These are phyloP conservation scores for Dactylellina cionopaga DNA, from an alignment of 2,329 filamentous ascomycete species.

Conservation along the genomic window DNA sequence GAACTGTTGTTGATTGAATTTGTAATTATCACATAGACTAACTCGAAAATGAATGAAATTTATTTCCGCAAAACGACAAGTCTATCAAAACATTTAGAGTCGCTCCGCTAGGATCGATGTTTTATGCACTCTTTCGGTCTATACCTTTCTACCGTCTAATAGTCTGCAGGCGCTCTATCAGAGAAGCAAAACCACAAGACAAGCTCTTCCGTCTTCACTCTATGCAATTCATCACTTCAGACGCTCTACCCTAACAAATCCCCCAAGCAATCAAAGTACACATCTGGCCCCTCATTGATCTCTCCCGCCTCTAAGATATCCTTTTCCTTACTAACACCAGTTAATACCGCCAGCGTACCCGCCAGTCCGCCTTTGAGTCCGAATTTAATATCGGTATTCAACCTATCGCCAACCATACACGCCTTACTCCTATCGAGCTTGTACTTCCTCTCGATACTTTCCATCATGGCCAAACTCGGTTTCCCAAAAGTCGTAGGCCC, in stretches of 20 bases:
- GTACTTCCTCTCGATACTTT: conserved; percentile 96
- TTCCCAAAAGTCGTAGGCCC: conserved; percentile 86
- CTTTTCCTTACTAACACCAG: conserved; percentile 85
- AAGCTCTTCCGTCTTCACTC: too few relatives aligned
- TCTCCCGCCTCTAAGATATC: conserved; percentile 73
- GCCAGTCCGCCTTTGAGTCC: conserved; percentile 89
- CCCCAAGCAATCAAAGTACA: conserved; percentile 84
- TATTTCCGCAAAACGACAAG: too few relatives aligned
- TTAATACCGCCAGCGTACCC: conserved; percentile 89
- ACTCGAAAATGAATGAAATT: too few relatives aligned
- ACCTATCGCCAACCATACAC: conserved; percentile 94
- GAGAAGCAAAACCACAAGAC: too few relatives aligned
- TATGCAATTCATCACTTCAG: background rate
- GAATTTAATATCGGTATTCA: conserved; percentile 96
- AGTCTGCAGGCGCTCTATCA: too few relatives aligned
- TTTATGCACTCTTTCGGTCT: too few relatives aligned
- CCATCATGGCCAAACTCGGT: conserved; percentile 99
- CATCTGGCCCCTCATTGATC: conserved; percentile 74
- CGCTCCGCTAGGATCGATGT: too few relatives aligned
- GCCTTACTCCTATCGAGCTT: conserved; percentile 82
- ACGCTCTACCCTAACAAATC: conserved; percentile 64
- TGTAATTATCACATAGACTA: too few relatives aligned
- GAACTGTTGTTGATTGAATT: too few relatives aligned
- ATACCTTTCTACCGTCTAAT: too few relatives aligned
- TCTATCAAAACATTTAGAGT: too few relatives aligned